Percentiles rank a stretch among this genome's conserved stretches.
Evolutionary conservation across 805 yeast genomes (phyloP).

Genomic region (Zygoascus tannicola): DNA sequence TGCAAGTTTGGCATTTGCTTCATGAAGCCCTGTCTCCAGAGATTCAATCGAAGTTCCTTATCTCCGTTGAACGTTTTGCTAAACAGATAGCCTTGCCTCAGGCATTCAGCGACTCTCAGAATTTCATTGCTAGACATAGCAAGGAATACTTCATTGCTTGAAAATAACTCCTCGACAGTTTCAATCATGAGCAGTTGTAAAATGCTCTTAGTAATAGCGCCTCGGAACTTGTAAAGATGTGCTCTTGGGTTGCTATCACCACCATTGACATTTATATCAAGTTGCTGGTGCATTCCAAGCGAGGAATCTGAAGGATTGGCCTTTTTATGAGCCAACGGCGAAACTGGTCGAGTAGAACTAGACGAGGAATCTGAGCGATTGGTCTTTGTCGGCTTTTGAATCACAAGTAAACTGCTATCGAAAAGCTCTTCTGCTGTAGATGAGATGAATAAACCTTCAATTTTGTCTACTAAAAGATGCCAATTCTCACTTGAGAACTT

Average conservation of each 20-base stretch:
- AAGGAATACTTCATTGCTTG: constrained; percentile 54
- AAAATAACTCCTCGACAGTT: constrained; percentile 70
- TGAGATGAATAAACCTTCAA: constrained; percentile 59
- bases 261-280: constrained; percentile 15
- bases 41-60: constrained; percentile 73
- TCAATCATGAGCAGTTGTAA: constrained; percentile 84
- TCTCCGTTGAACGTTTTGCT: constrained; percentile 84
- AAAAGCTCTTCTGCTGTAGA: constrained; percentile 85
- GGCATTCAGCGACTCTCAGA: constrained; percentile 46
- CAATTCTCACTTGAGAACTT: constrained; percentile 64
- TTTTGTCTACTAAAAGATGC: constrained; percentile 56
- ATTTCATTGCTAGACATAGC: constrained; percentile 59
- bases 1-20: constrained; percentile 85
- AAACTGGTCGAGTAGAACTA: constrained; percentile 1
- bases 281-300: constrained; percentile 1
- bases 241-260: not conserved
- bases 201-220: constrained; percentile 86
- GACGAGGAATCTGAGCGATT: not conserved
- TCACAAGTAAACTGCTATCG: constrained; percentile 17
- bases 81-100: constrained; percentile 67
- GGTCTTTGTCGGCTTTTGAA: not conserved
- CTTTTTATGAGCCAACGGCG: constrained; percentile 2
- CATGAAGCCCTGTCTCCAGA: constrained; percentile 88
- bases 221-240: constrained; percentile 33
- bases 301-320: not conserved